These are phyloP conservation scores for Lactarius evosmus DNA, from an alignment of 768 basidiomycete species.

Conservation along the genomic window DNA sequence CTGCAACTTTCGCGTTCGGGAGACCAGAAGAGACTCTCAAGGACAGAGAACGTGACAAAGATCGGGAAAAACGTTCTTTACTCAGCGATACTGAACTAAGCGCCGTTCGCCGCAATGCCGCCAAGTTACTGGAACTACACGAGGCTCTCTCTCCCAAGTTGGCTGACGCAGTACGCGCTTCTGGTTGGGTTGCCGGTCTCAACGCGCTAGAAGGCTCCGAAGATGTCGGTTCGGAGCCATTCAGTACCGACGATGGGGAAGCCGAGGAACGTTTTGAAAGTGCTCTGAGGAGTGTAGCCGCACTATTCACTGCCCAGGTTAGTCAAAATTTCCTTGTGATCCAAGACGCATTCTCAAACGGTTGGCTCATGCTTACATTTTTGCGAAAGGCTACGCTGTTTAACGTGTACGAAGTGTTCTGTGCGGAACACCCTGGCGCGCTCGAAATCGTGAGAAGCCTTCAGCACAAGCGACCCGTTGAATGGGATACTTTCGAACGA, in stretches of 20 bases:
- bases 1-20: constrained; percentile 17
- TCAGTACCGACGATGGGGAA: constrained; percentile 7
- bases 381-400: constrained; percentile 63
- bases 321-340: constrained; percentile 6
- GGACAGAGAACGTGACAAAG: constrained; percentile 19
- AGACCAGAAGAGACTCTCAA: constrained; percentile 15
- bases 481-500: constrained; percentile 85
- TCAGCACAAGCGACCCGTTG: constrained; percentile 56
- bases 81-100: constrained; percentile 59
- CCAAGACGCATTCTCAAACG: not conserved
- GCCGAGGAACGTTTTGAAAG: constrained; percentile 16
- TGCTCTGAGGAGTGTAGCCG: constrained; percentile 16
- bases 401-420: constrained; percentile 79
- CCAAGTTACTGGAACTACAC: constrained; percentile 64
- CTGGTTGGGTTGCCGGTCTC: constrained; percentile 43
- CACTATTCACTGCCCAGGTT: constrained; percentile 19
- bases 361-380: constrained; percentile 22
- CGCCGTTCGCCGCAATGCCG: constrained; percentile 61
- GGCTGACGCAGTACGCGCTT: constrained; percentile 44
- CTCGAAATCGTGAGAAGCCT: constrained; percentile 67
- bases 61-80: constrained; percentile 45
- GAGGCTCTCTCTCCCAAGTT: constrained; percentile 62
- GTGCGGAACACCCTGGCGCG: constrained; percentile 82
- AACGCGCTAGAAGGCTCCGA: constrained; percentile 10
- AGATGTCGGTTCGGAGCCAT: constrained; percentile 10